Conservation (phyloP, 108 stramenopile genomes). For the Skeletonema costatum region DNA sequence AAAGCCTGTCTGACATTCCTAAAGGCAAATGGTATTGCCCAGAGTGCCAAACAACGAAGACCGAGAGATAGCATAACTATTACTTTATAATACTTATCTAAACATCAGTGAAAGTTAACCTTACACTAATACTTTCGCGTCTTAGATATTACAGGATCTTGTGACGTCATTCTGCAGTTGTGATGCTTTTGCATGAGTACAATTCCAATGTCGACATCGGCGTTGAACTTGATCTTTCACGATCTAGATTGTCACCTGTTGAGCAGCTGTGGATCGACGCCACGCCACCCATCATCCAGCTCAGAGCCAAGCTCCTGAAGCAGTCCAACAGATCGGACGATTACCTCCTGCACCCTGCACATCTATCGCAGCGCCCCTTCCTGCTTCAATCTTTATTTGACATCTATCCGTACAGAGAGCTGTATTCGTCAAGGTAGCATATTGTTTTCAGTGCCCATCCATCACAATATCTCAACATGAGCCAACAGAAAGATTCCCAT, state of each 20-base stretch:
- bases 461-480: not conserved
- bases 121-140: no score
- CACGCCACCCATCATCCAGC: no score
- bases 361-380: no score
- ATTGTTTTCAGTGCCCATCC: not conserved
- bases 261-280: no score
- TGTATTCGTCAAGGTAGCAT: not conserved
- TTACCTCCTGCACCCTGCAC: no score
- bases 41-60: constrained; percentile 42
- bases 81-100: no score
- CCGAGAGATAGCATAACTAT: not conserved
- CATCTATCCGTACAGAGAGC: not conserved
- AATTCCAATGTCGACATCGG: not conserved
- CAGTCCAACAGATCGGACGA: no score
- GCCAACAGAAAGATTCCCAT: not conserved
- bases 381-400: not conserved
- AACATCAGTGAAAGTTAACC: no score
- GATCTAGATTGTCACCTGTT: not conserved
- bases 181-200: not conserved
- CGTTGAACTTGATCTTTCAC: not conserved
- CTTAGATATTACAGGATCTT: no score
- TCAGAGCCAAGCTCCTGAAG: no score
- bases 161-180: not conserved
- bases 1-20: constrained; percentile 66
- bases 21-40: constrained; percentile 83